Conservation (phyloP, 1,284 basidiomycete genomes). For the Ceratorhiza oryzae-sativae region DNA sequence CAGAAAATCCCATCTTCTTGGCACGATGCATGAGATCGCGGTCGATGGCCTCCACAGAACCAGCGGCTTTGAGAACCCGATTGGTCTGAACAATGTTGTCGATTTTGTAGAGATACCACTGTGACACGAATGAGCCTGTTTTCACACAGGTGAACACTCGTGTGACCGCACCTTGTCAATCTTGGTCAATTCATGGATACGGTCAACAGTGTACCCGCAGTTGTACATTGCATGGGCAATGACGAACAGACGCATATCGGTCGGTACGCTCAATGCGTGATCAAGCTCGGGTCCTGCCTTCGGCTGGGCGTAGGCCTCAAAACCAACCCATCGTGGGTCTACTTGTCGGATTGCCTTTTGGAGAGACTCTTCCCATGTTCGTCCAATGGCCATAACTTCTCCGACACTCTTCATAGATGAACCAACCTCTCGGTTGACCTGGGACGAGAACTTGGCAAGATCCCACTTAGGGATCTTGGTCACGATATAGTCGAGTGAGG, state of each 20-base stretch:
- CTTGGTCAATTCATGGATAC: slow-evolving; percentile 92
- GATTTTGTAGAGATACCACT: slow-evolving; percentile 99
- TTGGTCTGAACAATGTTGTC: slow-evolving; percentile 94
- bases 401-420: slow-evolving; percentile 99
- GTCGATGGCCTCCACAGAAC: slow-evolving; percentile 68
- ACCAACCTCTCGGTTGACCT: slow-evolving; percentile 94
- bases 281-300: slow-evolving; percentile 73
- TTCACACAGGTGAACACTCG: slow-evolving; percentile 20
- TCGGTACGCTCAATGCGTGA: slow-evolving; percentile 70
- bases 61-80: slow-evolving; percentile 71
- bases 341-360: slow-evolving; percentile 99
- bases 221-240: slow-evolving; percentile 98
- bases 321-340: slow-evolving; percentile 80
- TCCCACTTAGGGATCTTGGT: slow-evolving; percentile 99
- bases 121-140: slow-evolving; percentile 22
- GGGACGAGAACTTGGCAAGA: slow-evolving; percentile 92
- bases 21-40: slow-evolving; percentile 79
- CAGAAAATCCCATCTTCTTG: slow-evolving; percentile 94
- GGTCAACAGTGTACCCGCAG: slow-evolving; percentile 89
- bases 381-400: slow-evolving; percentile 99
- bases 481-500: slow-evolving; percentile 99
- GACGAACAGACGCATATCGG: slow-evolving; percentile 94
- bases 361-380: slow-evolving; percentile 98
- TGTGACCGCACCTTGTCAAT: slow-evolving; percentile 80
- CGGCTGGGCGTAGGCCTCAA: slow-evolving; percentile 81